Evolutionary conservation across 2,329 filamentous ascomycete species (phyloP).

Genomic region (Arthrobotrys pseudoclavata): DNA sequence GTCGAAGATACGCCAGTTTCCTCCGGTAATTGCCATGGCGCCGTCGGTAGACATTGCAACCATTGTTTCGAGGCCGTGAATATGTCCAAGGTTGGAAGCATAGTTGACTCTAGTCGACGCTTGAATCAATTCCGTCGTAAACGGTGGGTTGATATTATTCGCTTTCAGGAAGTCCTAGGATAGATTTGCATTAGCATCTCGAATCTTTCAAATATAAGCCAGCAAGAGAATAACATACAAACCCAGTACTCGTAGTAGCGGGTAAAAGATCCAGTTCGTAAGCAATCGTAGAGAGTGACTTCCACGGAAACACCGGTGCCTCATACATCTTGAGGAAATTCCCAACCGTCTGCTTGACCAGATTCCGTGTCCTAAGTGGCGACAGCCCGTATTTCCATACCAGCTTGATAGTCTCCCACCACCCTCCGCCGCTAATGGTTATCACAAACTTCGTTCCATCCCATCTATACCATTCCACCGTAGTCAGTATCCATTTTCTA

Average conservation of each 20-base stretch:
- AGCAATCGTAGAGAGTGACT: slow-evolving; percentile 78
- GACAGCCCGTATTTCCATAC: slow-evolving; percentile 87
- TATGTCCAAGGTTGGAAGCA: slow-evolving; percentile 85
- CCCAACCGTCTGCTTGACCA: slow-evolving; percentile 79
- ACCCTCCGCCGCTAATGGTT: slow-evolving; percentile 73
- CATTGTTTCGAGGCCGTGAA: slow-evolving; percentile 92
- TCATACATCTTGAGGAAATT: slow-evolving; percentile 86
- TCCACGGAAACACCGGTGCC: slow-evolving; percentile 84
- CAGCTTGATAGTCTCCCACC: slow-evolving; percentile 85
- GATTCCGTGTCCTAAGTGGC: slow-evolving; percentile 78
- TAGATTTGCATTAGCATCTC: background rate
- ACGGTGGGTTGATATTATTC: slow-evolving; percentile 77
- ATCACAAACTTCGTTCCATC: slow-evolving; percentile 82
- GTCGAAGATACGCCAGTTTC: slow-evolving; percentile 96
- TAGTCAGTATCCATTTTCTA: background rate
- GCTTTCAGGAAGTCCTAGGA: slow-evolving; percentile 75
- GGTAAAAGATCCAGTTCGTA: slow-evolving; percentile 77
- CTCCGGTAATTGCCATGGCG: slow-evolving; percentile 81
- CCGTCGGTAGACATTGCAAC: slow-evolving; percentile 91
- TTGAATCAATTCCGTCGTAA: slow-evolving; percentile 86
- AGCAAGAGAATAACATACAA: slow-evolving; percentile 16
- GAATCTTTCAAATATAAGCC: no score
- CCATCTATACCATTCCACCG: slow-evolving; percentile 79
- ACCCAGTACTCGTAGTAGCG: slow-evolving; percentile 78
- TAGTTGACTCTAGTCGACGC: slow-evolving; percentile 95